Conservation (phyloP, 2,329 filamentous ascomycete species). For the Pyrenophora teres region DNA sequence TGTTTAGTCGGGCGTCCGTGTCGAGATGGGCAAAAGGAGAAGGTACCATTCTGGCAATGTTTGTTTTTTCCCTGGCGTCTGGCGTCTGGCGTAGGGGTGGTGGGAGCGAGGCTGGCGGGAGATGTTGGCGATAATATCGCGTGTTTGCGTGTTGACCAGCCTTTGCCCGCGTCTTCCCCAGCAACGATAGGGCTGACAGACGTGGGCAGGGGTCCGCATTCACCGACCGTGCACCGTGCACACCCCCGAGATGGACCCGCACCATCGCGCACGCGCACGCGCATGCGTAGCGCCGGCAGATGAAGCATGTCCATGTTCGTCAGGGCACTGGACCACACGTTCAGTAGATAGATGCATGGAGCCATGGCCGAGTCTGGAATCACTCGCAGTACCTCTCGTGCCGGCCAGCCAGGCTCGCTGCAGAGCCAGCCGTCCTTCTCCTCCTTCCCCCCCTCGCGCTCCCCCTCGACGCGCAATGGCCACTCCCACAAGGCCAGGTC, state of each 20-base stretch:
- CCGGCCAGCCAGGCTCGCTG: slow-evolving; percentile 27
- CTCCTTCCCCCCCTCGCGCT: slow-evolving; percentile 49
- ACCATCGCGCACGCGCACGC: too few relatives aligned
- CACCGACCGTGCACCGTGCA: too few relatives aligned
- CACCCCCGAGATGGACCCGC: too few relatives aligned
- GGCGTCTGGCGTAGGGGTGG: too few relatives aligned
- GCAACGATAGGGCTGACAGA: too few relatives aligned
- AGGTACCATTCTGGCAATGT: slow-evolving; percentile 6
- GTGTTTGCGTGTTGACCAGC: too few relatives aligned
- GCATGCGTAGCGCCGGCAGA: slow-evolving; percentile 15
- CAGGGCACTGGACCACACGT: neutral
- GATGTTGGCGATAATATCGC: neutral
- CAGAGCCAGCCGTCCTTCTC: slow-evolving; percentile 52
- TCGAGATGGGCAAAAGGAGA: neutral
- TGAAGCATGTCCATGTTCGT: slow-evolving; percentile 19
- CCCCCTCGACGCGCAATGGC: slow-evolving; percentile 46
- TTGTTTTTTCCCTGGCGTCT: neutral
- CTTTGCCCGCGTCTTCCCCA: too few relatives aligned
- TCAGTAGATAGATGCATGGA: too few relatives aligned
- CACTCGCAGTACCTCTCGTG: slow-evolving; percentile 21
- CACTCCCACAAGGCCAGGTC: slow-evolving; percentile 41
- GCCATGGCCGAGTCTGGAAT: slow-evolving; percentile 34
- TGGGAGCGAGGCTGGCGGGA: too few relatives aligned
- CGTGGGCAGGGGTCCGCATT: too few relatives aligned
- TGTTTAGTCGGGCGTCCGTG: neutral